A percentile compares a stretch with the other conserved stretches of the same genome.
These are phyloP conservation scores for Neurospora crassa DNA, from an alignment of 2,329 filamentous ascomycete species.

Conservation along the genomic window DNA sequence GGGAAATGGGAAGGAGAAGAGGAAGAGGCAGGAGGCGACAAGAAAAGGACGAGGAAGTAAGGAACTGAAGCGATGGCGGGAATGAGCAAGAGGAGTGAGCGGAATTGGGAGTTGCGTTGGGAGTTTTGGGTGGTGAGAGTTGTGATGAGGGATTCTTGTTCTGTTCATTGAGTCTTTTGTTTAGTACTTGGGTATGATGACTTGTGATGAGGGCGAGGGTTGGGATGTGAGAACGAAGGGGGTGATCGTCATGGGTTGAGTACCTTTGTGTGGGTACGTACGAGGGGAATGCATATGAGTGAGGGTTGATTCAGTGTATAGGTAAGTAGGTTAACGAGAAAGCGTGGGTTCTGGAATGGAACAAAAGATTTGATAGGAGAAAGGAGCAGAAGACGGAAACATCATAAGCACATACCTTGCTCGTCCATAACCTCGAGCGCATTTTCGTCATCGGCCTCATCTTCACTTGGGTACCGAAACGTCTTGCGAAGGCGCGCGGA, in stretches of 20 bases:
- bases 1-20: conserved; percentile 23
- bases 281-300: not conserved
- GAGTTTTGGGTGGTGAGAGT: conserved; percentile 46
- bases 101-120: conserved; percentile 48
- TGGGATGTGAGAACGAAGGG: not conserved
- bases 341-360: too few relatives aligned
- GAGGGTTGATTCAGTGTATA: not conserved
- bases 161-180: conserved; percentile 28
- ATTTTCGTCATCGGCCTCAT: conserved; percentile 29
- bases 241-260: not conserved
- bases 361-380: too few relatives aligned
- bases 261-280: too few relatives aligned
- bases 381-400: too few relatives aligned
- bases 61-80: conserved; percentile 46
- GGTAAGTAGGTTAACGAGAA: not conserved
- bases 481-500: conserved; percentile 60
- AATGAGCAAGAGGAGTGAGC: conserved; percentile 48
- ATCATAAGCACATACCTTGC: conserved; percentile 42
- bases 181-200: not conserved
- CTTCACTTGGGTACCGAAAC: conserved; percentile 64
- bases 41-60: conserved; percentile 41
- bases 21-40: conserved; percentile 1
- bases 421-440: conserved; percentile 61
- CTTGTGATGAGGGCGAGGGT: conserved; percentile 8
- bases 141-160: conserved; percentile 56